Percentiles rank a stretch among this genome's conserved stretches.
These are phyloP conservation scores for Aspergillus brunneoviolaceus DNA, from an alignment of 2,329 filamentous ascomycete species.

Conservation along the genomic window DNA sequence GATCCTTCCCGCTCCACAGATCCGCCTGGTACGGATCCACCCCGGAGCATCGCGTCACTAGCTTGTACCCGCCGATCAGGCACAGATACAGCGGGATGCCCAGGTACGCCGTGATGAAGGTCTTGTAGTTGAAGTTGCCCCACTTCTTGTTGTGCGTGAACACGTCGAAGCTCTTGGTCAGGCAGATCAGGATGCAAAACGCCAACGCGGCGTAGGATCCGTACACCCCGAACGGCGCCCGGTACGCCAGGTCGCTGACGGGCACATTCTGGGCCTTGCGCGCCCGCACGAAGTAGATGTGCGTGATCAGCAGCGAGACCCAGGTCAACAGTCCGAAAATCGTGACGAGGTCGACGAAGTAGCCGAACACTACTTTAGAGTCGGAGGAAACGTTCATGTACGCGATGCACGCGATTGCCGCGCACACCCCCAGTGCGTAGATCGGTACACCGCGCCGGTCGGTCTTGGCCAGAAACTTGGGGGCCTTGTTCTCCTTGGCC, in stretches of 20 bases:
- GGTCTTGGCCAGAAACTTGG: conserved; percentile 68
- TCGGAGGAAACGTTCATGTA: conserved; percentile 65
- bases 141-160: conserved; percentile 57
- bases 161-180: conserved; percentile 80
- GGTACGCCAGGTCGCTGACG: conserved; percentile 59
- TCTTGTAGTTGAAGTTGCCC: conserved; percentile 67
- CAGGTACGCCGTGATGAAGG: conserved; percentile 74
- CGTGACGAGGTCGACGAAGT: conserved; percentile 68
- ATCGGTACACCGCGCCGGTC: conserved; percentile 71
- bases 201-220: conserved; percentile 68
- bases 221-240: conserved; percentile 67
- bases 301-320: conserved; percentile 67
- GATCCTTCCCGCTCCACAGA: conserved; percentile 70
- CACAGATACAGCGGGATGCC: conserved; percentile 73
- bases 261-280: conserved; percentile 61
- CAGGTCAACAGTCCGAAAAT: conserved; percentile 67
- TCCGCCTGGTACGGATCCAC: conserved; percentile 62
- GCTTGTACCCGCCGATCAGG: conserved; percentile 68
- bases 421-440: conserved; percentile 61
- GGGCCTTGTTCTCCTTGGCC: conserved; percentile 69
- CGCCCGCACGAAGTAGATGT: conserved; percentile 65
- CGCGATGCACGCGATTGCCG: conserved; percentile 64
- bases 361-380: conserved; percentile 58
- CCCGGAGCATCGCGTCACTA: conserved; percentile 54
- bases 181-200: conserved; percentile 69